These are phyloP conservation scores for Pichia nakasei DNA, from an alignment of 805 yeast species.

Conservation along the genomic window DNA sequence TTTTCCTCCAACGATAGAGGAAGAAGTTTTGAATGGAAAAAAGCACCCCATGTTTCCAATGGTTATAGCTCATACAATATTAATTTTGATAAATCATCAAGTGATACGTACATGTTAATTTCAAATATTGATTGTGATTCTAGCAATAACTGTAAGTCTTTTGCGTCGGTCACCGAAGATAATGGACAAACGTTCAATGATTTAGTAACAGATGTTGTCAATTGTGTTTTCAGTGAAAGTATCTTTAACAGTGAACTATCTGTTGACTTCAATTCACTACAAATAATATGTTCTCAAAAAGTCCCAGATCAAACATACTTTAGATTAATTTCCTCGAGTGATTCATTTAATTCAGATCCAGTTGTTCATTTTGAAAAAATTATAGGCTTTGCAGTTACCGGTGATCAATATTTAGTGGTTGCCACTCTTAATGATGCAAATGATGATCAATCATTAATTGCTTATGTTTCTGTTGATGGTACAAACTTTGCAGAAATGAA, in stretches of 20 bases:
- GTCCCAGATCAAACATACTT: constrained; percentile 19
- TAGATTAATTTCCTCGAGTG: constrained; percentile 37
- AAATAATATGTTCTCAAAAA: constrained; percentile 57
- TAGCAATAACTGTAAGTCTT: constrained; percentile 39
- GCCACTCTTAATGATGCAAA: constrained; percentile 48
- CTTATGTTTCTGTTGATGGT: constrained; percentile 77
- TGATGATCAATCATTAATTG: constrained; percentile 46
- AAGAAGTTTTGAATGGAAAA: constrained; percentile 35
- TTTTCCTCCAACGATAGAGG: constrained; percentile 66
- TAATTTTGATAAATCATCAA: constrained; percentile 52
- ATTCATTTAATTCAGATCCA: constrained; percentile 38
- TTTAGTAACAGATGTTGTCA: constrained; percentile 42
- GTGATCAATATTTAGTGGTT: constrained; percentile 63
- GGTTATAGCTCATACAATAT: constrained; percentile 33
- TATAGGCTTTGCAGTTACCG: constrained; percentile 59
- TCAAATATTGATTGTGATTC: constrained; percentile 53
- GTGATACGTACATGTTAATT: constrained; percentile 57
- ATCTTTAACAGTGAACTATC: constrained; percentile 31
- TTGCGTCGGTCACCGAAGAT: constrained; percentile 56
- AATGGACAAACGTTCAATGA: constrained; percentile 56
- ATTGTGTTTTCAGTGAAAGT: constrained; percentile 63
- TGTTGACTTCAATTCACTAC: constrained; percentile 30
- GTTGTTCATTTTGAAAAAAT: constrained; percentile 43
- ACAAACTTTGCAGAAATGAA: constrained; percentile 62
- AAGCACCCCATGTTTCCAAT: constrained; percentile 38